Conservation (phyloP, 768 basidiomycete genomes). For the Podaxis sp. region DNA sequence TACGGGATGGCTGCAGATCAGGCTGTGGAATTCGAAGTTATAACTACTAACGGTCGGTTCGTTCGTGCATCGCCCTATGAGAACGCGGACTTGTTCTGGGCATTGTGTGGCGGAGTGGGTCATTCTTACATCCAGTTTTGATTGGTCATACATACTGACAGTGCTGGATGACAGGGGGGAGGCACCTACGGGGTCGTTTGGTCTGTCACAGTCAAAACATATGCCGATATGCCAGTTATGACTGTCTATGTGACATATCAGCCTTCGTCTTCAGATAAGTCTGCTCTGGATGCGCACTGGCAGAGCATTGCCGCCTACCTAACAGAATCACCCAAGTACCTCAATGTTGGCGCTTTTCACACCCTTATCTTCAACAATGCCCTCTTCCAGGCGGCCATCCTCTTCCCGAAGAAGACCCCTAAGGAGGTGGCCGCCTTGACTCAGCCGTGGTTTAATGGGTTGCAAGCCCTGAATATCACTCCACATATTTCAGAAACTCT, state of each 20-base stretch:
- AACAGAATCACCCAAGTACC: slow-evolving; percentile 16
- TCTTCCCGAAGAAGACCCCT: slow-evolving; percentile 16
- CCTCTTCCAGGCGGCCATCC: slow-evolving; percentile 16
- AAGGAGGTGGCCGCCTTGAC: slow-evolving; percentile 1
- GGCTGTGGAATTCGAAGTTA: slow-evolving; percentile 36
- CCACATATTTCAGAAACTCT: slow-evolving; percentile 1
- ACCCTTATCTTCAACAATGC: slow-evolving; percentile 15
- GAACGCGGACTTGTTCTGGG: slow-evolving; percentile 45
- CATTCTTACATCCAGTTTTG: background rate
- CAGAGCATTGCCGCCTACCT: slow-evolving; percentile 16
- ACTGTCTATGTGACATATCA: slow-evolving; percentile 14
- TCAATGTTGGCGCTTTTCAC: slow-evolving; percentile 16
- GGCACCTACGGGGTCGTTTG: slow-evolving; percentile 15
- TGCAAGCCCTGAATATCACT: slow-evolving; percentile 5
- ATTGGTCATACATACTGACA: background rate
- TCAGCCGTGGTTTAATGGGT: slow-evolving; percentile 4
- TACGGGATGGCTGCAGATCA: slow-evolving; percentile 30
- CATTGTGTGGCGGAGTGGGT: slow-evolving; percentile 40
- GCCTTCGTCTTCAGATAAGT: slow-evolving; percentile 5
- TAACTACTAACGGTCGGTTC: slow-evolving; percentile 39
- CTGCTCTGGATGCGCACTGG: slow-evolving; percentile 15
- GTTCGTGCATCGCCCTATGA: slow-evolving; percentile 36
- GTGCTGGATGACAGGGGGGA: background rate
- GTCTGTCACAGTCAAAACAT: slow-evolving; percentile 20
- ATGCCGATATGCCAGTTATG: slow-evolving; percentile 18